Base-by-base conservation (phyloP, 495 filamentous ascomycete genomes). In the Aspergillus sclerotiicarbonarius region DNA sequence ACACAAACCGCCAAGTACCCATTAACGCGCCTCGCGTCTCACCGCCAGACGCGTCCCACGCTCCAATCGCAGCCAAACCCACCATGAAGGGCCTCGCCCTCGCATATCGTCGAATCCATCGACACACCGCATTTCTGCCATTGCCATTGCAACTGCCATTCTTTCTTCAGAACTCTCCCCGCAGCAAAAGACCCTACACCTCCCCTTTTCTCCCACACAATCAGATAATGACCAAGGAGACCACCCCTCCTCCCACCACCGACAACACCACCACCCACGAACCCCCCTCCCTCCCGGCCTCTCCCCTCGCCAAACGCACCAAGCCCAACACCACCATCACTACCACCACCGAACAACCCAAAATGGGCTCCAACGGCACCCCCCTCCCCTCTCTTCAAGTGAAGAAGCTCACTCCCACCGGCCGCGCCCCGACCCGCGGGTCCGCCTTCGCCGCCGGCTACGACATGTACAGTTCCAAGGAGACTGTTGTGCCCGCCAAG, bases 381-480 rank as follows among this genome's bases (percentile, higher is more conserved):
- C 69, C 70, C 29, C 74, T 69, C 60, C 87, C 87, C 15, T 73
- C 87, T 12, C 80, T 96, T 33, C 82, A 90, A 46, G 85, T 98
- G 67, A 92, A 96, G 82, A 91, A 92, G 70, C 85, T 98, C 53
- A 85, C 87, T 15, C 71, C 81, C 18, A 82, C 84, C 30, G 94
- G 84, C 8, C 81, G 78, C 16, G 80, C 90, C 31, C 94, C 94
- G 7, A 98, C 92, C 0, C 83, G 93, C 59, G 93, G 92, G 50
- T 92, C 88, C 62, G 87, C 87, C 33, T 92, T 92, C 65, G 89
- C 93, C 0, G 94, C 94, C 4, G 94, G 94, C 4, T 96, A 97
- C 73, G 94, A 98, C 77, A 63, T 98, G 39, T 98, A 90, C 70
- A 86, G 86, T 49, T 81, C 92, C 5, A 82, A 82, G 62, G 81